phyloP scores from a whole-genome alignment of 768 basidiomycete species.

The Roridomyces roridus region DNA sequence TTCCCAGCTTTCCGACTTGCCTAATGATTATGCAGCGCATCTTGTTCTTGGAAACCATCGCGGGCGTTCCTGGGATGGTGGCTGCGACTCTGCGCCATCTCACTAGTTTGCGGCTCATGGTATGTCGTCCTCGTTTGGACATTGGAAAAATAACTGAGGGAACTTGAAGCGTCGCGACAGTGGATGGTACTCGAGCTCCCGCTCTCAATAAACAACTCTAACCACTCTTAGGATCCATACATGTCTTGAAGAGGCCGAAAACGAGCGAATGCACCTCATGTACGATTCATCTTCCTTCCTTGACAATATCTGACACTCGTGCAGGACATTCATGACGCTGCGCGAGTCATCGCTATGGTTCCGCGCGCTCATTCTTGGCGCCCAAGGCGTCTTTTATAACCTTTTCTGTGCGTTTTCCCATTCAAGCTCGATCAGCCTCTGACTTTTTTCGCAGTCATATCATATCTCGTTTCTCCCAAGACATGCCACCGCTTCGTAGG shows the following conservation, averaged over 20 bases:
- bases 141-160: conserved; percentile 6
- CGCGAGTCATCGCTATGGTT: conserved; percentile 81
- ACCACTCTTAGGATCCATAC: conserved; percentile 86
- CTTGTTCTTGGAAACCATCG: conserved; percentile 81
- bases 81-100: conserved; percentile 89
- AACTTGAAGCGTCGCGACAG: conserved; percentile 52
- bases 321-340: conserved; percentile 94
- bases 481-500: conserved; percentile 92
- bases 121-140: conserved; percentile 35
- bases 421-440: conserved; percentile 18
- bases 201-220: conserved; percentile 1
- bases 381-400: conserved; percentile 93
- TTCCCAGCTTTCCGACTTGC: background rate
- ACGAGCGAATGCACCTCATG: conserved; percentile 97
- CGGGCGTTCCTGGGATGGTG: conserved; percentile 98
- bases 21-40: conserved; percentile 47
- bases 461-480: conserved; percentile 78
- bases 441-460: conserved; percentile 55
- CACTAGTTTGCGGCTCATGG: conserved; percentile 87
- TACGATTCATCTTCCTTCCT: conserved; percentile 37
- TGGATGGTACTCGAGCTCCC: conserved; percentile 45
- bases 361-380: conserved; percentile 82
- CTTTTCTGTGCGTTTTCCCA: conserved; percentile 68
- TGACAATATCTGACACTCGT: conserved; percentile 1
- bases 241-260: conserved; percentile 92